phyloP scores from a whole-genome alignment of 176 grass and related monocot genomes.

The Miscanthus lutarioriparius region DNA sequence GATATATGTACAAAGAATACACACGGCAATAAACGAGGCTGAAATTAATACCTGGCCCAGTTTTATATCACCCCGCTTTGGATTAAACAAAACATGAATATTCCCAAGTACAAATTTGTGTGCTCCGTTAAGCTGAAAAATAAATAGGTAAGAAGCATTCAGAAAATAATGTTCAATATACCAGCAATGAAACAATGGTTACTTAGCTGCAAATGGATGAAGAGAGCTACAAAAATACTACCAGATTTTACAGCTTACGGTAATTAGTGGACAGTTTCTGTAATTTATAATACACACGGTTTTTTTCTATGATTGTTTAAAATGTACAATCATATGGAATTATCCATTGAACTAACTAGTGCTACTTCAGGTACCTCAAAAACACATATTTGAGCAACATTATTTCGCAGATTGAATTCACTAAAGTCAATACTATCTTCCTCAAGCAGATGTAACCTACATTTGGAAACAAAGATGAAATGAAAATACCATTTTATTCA shows the following conservation, averaged over 20 bases:
- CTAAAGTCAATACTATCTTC: conserved; percentile 85
- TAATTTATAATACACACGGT: neutral
- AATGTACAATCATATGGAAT: conserved; percentile 17
- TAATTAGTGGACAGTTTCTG: neutral
- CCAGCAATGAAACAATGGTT: too few species aligned
- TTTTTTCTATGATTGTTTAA: neutral
- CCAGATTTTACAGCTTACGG: neutral
- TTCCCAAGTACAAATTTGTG: conserved; percentile 73
- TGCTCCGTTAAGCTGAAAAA: conserved; percentile 49
- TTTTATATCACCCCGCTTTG: conserved; percentile 89
- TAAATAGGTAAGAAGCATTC: neutral
- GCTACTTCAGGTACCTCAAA: conserved; percentile 70
- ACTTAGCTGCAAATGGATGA: neutral
- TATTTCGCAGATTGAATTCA: conserved; percentile 77
- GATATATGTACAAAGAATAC: conserved; percentile 6
- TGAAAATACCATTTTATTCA: conserved; percentile 26
- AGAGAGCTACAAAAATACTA: conserved; percentile 2
- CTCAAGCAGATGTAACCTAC: conserved; percentile 78
- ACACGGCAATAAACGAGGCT: conserved; percentile 3
- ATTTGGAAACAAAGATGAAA: conserved; percentile 36
- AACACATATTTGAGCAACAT: conserved; percentile 90
- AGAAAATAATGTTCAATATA: neutral
- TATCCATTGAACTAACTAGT: conserved; percentile 16
- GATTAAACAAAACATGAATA: conserved; percentile 92
- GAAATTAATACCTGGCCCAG: conserved; percentile 74